Conservation (phyloP, 2,329 filamentous ascomycete species). For the Coniochaeta sp. region DNA sequence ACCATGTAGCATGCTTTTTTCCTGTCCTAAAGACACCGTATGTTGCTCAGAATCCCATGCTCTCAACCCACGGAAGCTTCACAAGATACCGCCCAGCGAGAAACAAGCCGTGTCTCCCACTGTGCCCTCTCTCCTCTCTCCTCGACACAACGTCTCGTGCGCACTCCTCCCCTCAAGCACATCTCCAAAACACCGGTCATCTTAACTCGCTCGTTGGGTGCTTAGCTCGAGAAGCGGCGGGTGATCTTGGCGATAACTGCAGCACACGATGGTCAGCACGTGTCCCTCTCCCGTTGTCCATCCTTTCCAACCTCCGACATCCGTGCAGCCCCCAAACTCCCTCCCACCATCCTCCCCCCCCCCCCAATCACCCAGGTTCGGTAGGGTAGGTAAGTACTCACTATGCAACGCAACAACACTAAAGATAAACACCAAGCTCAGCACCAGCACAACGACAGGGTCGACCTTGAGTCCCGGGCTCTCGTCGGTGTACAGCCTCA, state of each 20-base stretch:
- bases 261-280: slow-evolving; percentile 7
- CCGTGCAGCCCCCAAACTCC: background rate
- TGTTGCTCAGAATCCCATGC: background rate
- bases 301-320: background rate
- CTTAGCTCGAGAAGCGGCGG: slow-evolving; percentile 69
- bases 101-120: background rate
- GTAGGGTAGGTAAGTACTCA: slow-evolving; percentile 48
- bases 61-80: too few species aligned
- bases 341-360: background rate
- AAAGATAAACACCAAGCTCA: slow-evolving; percentile 98
- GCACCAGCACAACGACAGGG: slow-evolving; percentile 91
- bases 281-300: background rate
- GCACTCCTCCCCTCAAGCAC: background rate
- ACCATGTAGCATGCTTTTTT: background rate
- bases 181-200: background rate
- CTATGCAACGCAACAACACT: slow-evolving; percentile 95
- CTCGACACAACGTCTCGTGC: background rate
- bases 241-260: slow-evolving; percentile 93
- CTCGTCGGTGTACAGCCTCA: slow-evolving; percentile 98
- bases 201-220: too few species aligned
- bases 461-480: slow-evolving; percentile 96
- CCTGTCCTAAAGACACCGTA: background rate
- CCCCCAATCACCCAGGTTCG: too few species aligned
- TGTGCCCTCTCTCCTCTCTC: background rate
- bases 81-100: background rate